phyloP scores from a whole-genome alignment of 2,329 filamentous ascomycete genomes.

The Cladosporium austrohemisphaericum region DNA sequence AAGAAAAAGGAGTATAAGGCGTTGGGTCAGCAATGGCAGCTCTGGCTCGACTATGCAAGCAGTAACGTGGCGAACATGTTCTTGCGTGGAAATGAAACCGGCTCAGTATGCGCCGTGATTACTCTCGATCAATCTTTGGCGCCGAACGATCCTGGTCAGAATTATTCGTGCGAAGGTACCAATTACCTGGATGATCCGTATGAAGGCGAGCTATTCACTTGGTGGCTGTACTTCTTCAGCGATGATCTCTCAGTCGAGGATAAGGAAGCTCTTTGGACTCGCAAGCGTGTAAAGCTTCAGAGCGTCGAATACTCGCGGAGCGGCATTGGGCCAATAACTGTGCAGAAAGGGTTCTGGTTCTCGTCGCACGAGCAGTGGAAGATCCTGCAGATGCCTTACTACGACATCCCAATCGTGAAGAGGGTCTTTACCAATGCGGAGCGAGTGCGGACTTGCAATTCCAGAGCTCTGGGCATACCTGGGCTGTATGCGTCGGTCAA shows the following conservation, averaged over 20 bases:
- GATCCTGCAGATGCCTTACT: conserved; percentile 42
- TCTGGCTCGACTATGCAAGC: conserved; percentile 42
- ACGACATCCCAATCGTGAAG: conserved; percentile 41
- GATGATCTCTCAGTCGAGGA: conserved; percentile 32
- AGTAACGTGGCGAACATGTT: conserved; percentile 37
- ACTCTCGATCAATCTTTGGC: conserved; percentile 36
- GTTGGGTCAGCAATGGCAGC: conserved; percentile 37
- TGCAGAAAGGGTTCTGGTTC: conserved; percentile 43
- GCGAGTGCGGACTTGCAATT: conserved; percentile 43
- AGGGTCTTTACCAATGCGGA: conserved; percentile 41
- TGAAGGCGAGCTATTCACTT: conserved; percentile 43
- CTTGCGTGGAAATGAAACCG: conserved; percentile 34
- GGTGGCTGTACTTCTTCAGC: conserved; percentile 41
- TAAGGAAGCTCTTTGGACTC: conserved; percentile 37
- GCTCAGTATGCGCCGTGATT: conserved; percentile 41
- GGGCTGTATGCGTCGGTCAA: conserved; percentile 45
- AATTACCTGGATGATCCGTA: conserved; percentile 41
- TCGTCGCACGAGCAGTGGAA: conserved; percentile 44
- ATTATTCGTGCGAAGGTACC: conserved; percentile 37
- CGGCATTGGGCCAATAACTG: conserved; percentile 40
- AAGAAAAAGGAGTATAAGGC: conserved; percentile 22
- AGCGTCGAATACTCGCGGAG: conserved; percentile 38
- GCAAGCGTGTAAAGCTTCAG: conserved; percentile 38
- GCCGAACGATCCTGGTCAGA: conserved; percentile 28
- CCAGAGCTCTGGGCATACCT: conserved; percentile 35